Conservation (phyloP, 2,329 filamentous ascomycete species). For the Aspergillus piperis region DNA sequence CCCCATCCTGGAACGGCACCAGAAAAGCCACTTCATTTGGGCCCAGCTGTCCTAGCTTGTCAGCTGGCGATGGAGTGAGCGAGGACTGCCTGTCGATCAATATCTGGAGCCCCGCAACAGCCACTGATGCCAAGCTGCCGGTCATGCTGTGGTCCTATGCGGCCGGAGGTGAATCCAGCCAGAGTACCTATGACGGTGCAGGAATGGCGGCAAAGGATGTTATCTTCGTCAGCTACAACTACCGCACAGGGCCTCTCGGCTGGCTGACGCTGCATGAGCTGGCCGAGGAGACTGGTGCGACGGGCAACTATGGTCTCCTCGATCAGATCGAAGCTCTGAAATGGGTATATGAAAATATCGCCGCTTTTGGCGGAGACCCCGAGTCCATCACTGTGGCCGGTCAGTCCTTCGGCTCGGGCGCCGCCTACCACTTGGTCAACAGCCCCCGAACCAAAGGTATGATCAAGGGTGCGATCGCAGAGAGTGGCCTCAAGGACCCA, state of each 20-base stretch:
- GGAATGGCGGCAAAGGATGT: background rate
- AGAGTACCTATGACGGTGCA: background rate
- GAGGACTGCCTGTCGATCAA: background rate
- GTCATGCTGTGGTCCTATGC: background rate
- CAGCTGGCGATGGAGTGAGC: background rate
- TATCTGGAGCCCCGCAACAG: background rate
- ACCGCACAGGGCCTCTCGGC: background rate
- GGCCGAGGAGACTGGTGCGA: background rate
- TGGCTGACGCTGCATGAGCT: background rate
- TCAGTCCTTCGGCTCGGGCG: background rate
- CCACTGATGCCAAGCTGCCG: background rate
- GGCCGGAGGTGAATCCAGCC: background rate
- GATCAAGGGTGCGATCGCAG: background rate
- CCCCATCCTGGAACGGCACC: background rate
- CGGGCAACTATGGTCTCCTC: background rate
- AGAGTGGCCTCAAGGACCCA: background rate
- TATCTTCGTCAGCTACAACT: constrained; percentile 1
- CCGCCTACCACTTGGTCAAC: background rate
- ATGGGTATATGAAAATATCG: background rate
- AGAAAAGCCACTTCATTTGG: background rate
- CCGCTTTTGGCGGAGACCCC: background rate
- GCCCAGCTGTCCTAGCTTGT: background rate
- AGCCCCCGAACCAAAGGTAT: background rate
- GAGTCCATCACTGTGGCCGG: background rate
- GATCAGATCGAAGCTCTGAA: background rate